Evolutionary conservation across 139 green algal genomes (phyloP).

Genomic region (Coelastrella sp.): DNA sequence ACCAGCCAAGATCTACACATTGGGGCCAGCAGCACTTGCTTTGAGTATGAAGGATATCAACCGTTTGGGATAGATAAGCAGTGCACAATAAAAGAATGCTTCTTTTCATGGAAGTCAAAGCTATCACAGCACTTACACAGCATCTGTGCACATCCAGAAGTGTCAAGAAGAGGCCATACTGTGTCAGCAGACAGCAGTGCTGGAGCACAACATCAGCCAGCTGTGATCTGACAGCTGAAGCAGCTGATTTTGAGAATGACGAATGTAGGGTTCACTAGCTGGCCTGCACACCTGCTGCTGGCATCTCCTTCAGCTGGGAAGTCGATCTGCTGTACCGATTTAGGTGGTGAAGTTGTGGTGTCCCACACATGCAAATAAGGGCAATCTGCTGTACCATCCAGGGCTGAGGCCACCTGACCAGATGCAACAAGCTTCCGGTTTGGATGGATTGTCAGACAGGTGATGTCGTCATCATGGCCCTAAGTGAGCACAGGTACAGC

Average conservation of each 20-base stretch:
- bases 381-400: slow-evolving; percentile 43
- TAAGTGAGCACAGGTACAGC: slow-evolving; percentile 47
- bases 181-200: too few relatives aligned
- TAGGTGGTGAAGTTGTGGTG: slow-evolving; percentile 24
- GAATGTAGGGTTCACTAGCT: too few relatives aligned
- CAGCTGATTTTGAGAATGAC: too few relatives aligned
- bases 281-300: slow-evolving; percentile 12
- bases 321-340: slow-evolving; percentile 13
- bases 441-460: slow-evolving; percentile 68
- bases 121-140: neutral
- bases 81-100: neutral
- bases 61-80: too few relatives aligned
- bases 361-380: slow-evolving; percentile 76
- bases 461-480: slow-evolving; percentile 83
- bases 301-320: neutral
- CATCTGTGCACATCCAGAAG: too few relatives aligned
- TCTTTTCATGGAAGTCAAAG: neutral
- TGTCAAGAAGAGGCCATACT: too few relatives aligned
- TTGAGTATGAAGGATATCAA: too few relatives aligned
- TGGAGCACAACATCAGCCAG: too few relatives aligned
- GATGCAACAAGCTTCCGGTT: slow-evolving; percentile 62
- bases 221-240: too few relatives aligned
- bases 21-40: too few relatives aligned
- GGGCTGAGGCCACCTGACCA: slow-evolving; percentile 55
- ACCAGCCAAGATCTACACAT: too few relatives aligned